Evolutionary conservation across 179 eudicot genomes (phyloP).

Genomic region (Sideroxylon spinosum): DNA sequence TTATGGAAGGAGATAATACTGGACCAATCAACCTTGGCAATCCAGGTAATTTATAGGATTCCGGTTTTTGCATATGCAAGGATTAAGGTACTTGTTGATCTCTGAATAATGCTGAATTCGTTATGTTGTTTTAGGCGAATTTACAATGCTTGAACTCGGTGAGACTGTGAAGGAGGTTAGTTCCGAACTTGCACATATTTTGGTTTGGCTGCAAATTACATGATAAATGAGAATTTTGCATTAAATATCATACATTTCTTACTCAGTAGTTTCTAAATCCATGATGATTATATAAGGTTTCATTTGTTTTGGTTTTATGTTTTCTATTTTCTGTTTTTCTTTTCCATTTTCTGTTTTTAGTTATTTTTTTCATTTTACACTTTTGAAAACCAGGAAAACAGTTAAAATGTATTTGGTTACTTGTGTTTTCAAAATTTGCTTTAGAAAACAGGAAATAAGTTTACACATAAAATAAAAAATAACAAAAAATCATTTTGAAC

Average conservation of each 20-base stretch:
- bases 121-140: constrained; percentile 48
- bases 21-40: constrained; percentile 72
- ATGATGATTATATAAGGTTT: no score
- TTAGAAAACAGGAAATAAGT: no score
- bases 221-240: no score
- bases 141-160: constrained; percentile 91
- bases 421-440: no score
- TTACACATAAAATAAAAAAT: no score
- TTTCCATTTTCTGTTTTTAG: no score
- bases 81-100: not conserved
- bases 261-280: not conserved
- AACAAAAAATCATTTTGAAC: no score
- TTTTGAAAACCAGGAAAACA: no score
- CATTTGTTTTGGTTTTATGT: no score
- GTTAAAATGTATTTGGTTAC: no score
- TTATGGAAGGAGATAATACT: constrained; percentile 67
- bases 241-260: not conserved
- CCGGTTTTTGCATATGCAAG: not conserved
- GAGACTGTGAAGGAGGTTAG: constrained; percentile 91
- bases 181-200: constrained; percentile 2
- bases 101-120: not conserved
- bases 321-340: no score
- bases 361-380: no score
- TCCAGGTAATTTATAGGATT: constrained; percentile 35
- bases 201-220: not conserved